Conservation (phyloP, 352 stramenopile genomes). For the Phytophthora sojae region DNA sequence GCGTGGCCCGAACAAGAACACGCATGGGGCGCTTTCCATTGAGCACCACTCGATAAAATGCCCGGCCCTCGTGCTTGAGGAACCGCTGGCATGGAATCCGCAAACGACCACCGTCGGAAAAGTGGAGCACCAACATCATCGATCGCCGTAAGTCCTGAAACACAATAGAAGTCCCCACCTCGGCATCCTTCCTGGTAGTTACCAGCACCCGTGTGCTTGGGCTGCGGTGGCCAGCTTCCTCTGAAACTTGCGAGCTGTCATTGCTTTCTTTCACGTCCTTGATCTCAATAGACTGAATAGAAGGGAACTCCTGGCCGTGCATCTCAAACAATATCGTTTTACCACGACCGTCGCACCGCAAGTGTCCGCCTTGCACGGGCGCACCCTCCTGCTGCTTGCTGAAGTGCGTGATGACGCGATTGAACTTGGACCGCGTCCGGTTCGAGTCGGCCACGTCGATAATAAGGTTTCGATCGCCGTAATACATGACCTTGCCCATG, state of each 20-base stretch:
- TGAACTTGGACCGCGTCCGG: constrained; percentile 83
- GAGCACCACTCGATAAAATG: constrained; percentile 67
- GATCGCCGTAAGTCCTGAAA: constrained; percentile 54
- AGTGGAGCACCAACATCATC: constrained; percentile 59
- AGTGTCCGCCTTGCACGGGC: constrained; percentile 67
- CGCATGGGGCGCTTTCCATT: constrained; percentile 61
- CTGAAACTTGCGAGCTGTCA: constrained; percentile 9
- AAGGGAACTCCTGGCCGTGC: constrained; percentile 62
- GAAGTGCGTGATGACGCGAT: constrained; percentile 84
- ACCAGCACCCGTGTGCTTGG: constrained; percentile 23
- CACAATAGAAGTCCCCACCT: constrained; percentile 48
- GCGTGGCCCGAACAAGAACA: constrained; percentile 55
- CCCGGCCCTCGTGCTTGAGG: constrained; percentile 43
- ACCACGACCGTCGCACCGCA: constrained; percentile 79
- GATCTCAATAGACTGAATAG: constrained; percentile 63
- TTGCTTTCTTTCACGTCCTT: constrained; percentile 27
- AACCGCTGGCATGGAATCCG: constrained; percentile 62
- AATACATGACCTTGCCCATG: constrained; percentile 80
- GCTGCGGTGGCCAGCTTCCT: constrained; percentile 10
- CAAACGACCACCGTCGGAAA: constrained; percentile 64
- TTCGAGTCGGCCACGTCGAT: constrained; percentile 88
- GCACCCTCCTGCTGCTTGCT: constrained; percentile 67
- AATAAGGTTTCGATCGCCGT: constrained; percentile 78
- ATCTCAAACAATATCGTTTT: constrained; percentile 81
- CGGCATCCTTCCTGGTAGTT: constrained; percentile 35